These are phyloP conservation scores for Rhodamnia rubescens DNA, from an alignment of 345 rosid species.

Conservation along the genomic window DNA sequence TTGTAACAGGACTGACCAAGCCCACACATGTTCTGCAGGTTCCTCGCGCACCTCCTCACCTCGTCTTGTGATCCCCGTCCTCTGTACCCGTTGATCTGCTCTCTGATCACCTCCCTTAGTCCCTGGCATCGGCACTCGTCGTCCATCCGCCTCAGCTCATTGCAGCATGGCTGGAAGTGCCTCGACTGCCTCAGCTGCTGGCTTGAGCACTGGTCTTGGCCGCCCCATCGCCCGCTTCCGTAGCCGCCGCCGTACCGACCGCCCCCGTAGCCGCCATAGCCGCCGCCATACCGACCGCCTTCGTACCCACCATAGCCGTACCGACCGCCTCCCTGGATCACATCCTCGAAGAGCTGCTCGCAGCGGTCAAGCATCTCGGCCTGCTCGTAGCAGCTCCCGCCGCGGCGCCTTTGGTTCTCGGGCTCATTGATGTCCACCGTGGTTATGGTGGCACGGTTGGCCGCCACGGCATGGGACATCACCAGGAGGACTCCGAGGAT, in stretches of 20 bases:
- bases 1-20: constrained; percentile 1
- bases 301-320: no score
- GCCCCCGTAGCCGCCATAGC: no score
- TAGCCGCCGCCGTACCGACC: no score
- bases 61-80: neutral
- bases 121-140: constrained; percentile 18
- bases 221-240: neutral
- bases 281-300: no score
- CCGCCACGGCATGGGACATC: constrained; percentile 1
- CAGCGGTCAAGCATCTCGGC: constrained; percentile 14
- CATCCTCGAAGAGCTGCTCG: constrained; percentile 5
- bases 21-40: constrained; percentile 6
- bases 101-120: neutral
- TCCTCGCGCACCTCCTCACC: neutral
- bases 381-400: neutral
- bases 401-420: neutral
- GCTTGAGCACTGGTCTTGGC: neutral
- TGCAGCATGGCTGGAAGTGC: neutral
- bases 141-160: constrained; percentile 7
- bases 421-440: constrained; percentile 6
- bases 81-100: neutral
- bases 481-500: constrained; percentile 11
- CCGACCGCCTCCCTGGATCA: neutral
- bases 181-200: neutral
- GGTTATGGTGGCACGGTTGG: constrained; percentile 13